Evolutionary conservation across 2,329 filamentous ascomycete genomes (phyloP).

Genomic region (Trichoderma pleuroti): DNA sequence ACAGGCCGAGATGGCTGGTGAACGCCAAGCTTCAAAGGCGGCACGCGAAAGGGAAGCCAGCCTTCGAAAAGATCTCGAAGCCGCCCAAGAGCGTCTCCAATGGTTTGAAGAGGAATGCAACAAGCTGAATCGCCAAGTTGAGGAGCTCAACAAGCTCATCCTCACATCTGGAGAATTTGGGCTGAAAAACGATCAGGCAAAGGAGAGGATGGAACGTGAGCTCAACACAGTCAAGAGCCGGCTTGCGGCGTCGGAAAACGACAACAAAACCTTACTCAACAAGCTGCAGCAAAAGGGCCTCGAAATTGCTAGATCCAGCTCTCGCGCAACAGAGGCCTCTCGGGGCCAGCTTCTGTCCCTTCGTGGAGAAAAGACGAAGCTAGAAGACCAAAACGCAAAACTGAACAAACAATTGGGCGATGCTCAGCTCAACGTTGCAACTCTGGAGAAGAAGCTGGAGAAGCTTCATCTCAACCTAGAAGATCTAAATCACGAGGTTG

Average conservation of each 20-base stretch:
- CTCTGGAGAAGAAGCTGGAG: conserved; percentile 90
- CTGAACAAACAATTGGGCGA: conserved; percentile 83
- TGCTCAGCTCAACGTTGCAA: conserved; percentile 74
- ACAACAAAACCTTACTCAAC: conserved; percentile 91
- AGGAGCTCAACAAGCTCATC: conserved; percentile 82
- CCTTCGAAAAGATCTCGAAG: conserved; percentile 75
- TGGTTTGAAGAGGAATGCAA: conserved; percentile 78
- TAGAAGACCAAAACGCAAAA: conserved; percentile 78
- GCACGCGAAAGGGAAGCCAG: conserved; percentile 77
- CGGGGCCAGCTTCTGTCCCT: conserved; percentile 71
- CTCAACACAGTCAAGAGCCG: conserved; percentile 87
- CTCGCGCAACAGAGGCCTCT: conserved; percentile 78
- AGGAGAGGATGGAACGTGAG: conserved; percentile 88
- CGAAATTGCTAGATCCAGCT: conserved; percentile 87
- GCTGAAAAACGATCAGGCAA: conserved; percentile 86
- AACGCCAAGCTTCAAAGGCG: conserved; percentile 72
- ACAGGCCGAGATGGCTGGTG: conserved; percentile 75
- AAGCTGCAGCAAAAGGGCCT: conserved; percentile 97
- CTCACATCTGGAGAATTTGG: conserved; percentile 86
- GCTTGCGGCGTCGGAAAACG: conserved; percentile 87
- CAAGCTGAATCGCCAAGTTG: conserved; percentile 73
- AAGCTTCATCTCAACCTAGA: conserved; percentile 85
- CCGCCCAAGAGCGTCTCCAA: conserved; percentile 69
- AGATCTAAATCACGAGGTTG: conserved; percentile 88
- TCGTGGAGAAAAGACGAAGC: conserved; percentile 75